Evolutionary conservation across 176 grass and related monocot species (phyloP), one percentile per base, ranked within the genome.

Genomic region (Eleusine coracana): DNA sequence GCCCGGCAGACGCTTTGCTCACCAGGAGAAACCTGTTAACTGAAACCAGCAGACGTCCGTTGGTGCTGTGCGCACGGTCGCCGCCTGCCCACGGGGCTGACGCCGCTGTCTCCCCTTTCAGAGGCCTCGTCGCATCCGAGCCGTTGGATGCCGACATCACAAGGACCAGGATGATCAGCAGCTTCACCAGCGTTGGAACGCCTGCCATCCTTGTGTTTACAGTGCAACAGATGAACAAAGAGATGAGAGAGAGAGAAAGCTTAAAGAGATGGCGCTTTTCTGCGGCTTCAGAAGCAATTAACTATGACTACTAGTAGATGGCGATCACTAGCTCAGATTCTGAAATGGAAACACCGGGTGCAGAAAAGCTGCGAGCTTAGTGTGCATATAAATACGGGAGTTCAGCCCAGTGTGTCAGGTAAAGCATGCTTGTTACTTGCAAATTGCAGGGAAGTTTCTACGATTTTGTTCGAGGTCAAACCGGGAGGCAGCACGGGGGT

Each of bases 331-430:
- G 38, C 40, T 21, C 10, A 49, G 40, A 62, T 70, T 62, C 64
- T 40, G 66, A 63, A 63, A 50, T n/a, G 52, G 29, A 63, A 54
- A 20, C 12, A 3, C 1, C 29, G 3, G 49, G 20, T 28, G 66
- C 29, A 15, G 12, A 17, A 68, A 68, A 50, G 21, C 41, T 28
- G 58, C 20, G n/a, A 27, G 63, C 12, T 60, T 31, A 3, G 51
- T 56, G 66, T 6, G 56, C 4, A 45, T 79, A 54, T 66, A 86
- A 86, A 66, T 86, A 73, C 34, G 21, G 62, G n/a, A 10, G 45
- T 23, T 18, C 13, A 75, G 63, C 18, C 4, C 1, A 10, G 38
- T 37, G 23, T n/a, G n/a, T 14, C 69, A 12, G 7, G 40, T 3
- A 7, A 36, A 6, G 6, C 23, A 3, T 27, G 45, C 13, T 3